Percentiles rank a stretch among this genome's conserved stretches.
Evolutionary conservation across 257 asterid species (phyloP).

Genomic region (Mitragyna speciosa): DNA sequence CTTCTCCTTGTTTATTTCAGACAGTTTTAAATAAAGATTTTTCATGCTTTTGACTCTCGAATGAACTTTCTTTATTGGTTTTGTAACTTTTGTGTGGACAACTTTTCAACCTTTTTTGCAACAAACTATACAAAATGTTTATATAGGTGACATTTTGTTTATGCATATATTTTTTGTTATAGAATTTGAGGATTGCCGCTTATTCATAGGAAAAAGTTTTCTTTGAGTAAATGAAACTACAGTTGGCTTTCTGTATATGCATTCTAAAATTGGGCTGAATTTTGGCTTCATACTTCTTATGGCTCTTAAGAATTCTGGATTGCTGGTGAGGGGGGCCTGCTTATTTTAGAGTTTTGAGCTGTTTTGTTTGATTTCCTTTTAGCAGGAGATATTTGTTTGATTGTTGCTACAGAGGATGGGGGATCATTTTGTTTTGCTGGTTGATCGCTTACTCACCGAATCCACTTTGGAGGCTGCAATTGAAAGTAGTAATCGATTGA

Average conservation of each 20-base stretch:
- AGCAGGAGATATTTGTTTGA: slow-evolving; percentile 4
- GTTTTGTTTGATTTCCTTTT: neutral
- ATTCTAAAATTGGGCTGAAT: neutral
- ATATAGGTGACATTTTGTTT: neutral
- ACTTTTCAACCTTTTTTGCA: neutral
- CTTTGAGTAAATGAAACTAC: neutral
- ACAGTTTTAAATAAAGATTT: slow-evolving; percentile 15
- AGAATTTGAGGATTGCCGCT: neutral
- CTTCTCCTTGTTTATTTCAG: slow-evolving; percentile 17
- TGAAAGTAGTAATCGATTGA: slow-evolving; percentile 51
- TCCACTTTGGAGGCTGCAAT: slow-evolving; percentile 94
- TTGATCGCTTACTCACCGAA: slow-evolving; percentile 91
- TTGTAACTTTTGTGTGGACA: neutral
- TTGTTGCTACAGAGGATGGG: slow-evolving; percentile 51
- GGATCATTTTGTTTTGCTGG: slow-evolving; percentile 93
- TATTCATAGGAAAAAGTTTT: neutral
- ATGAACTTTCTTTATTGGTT: slow-evolving; percentile 17
- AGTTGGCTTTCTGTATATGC: neutral
- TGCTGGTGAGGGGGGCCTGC: neutral
- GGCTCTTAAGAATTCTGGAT: neutral
- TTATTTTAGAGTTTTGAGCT: slow-evolving; percentile 4
- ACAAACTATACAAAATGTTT: neutral
- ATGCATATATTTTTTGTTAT: too few relatives aligned
- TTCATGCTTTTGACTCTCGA: slow-evolving; percentile 11
- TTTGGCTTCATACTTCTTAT: neutral